phyloP scores from a whole-genome alignment of 345 rosid species.

The Noccaea caerulescens region DNA sequence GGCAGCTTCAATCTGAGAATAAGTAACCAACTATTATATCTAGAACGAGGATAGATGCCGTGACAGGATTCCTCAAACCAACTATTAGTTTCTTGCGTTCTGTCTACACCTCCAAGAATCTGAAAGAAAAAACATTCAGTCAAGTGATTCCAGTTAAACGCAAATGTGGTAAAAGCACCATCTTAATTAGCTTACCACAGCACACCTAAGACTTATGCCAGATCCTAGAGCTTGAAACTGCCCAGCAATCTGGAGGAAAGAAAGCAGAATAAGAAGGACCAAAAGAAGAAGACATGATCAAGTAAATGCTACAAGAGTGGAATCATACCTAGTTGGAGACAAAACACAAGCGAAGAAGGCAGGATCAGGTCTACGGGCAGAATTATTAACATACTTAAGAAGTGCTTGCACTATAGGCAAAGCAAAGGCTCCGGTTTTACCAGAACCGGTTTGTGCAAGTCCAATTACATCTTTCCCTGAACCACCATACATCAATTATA shows the following conservation, averaged over 20 bases:
- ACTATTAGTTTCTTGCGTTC: no score
- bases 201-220: conserved; percentile 76
- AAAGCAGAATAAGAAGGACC: not conserved
- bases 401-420: conserved; percentile 86
- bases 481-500: conserved; percentile 11
- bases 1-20: no score
- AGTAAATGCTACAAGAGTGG: not conserved
- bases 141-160: not conserved
- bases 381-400: conserved; percentile 51
- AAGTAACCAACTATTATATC: no score
- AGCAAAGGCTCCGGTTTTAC: conserved; percentile 96
- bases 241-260: conserved; percentile 76
- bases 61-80: no score
- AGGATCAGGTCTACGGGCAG: conserved; percentile 59
- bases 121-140: conserved; percentile 28
- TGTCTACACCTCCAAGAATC: conserved; percentile 98
- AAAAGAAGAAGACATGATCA: not conserved
- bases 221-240: conserved; percentile 93
- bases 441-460: conserved; percentile 93
- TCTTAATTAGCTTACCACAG: conserved; percentile 61
- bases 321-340: conserved; percentile 80
- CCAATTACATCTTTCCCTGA: conserved; percentile 90
- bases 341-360: conserved; percentile 89
- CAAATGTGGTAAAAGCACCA: not conserved
- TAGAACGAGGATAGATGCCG: no score